Base-by-base conservation (phyloP, 331 rosid species). In the Dryas integrifolia region DNA sequence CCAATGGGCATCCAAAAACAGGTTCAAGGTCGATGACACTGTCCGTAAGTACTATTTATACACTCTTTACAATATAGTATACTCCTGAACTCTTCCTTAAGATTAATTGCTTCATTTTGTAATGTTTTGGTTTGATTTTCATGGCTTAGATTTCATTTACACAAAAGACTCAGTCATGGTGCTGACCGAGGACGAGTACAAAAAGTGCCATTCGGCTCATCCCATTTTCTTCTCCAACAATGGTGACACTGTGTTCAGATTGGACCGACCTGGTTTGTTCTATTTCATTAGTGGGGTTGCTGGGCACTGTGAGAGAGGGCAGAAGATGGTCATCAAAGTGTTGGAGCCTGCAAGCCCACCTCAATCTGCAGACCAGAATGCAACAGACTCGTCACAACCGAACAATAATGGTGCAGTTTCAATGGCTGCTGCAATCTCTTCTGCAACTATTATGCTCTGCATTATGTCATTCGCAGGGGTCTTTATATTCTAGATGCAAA, bases 271-370 rank as follows among this genome's bases (percentile, higher is more conserved):
- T 0, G 97, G 98, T 1, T 14, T 86, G 81, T 94, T 85, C 88
- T 94, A 65, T 77, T 94, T 94, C 89, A 85, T 91, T 5, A 94
- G 98, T 66, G 97, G 98, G n/a, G 83, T 89, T 45, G 69, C 83
- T 2, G 96, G 96, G 45, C 98, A 94, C 70, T 94, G 97, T 46
- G 49, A 58, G 76, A 86, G 82, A 70, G 98, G 98, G 0, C 92
- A 85, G 53, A 88, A 80, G 76, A 79, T 94, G 88, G 81, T 88
- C 67, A 58, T 89, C 77, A 91, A 94, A 77, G 97, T 91, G 48
- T 72, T 93, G 86, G 84, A 82, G 24, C 66, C 82, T 8, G 75
- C 83, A 45, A 59, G 38, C 5, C 41, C 92, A 10, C 88, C 92
- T 0, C 72, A 79, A 45, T 51, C 84, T 7, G 55, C 72, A 16